Evolutionary conservation across 1,139 yeast species (phyloP), one percentile per base, ranked within the genome.

Genomic region (Komagataea norvegica): DNA sequence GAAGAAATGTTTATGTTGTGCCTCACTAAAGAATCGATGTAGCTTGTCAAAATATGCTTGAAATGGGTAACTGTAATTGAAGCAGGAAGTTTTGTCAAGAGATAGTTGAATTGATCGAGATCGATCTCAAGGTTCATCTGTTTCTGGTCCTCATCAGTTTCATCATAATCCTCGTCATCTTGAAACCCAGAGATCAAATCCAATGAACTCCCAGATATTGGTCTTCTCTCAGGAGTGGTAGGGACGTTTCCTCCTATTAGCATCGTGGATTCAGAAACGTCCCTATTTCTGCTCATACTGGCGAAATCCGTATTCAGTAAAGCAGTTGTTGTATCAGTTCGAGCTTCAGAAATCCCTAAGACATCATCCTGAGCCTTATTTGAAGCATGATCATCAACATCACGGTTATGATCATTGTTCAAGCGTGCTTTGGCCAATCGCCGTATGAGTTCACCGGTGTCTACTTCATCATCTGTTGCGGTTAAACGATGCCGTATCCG

Each of bases 241-340:
- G 50, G 50, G 3, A 32, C 25, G 22, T 40, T 34, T 8, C 42
- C 28, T 3, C 17, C 41, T 8, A 51, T 45, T n/a, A 47, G 11
- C 38, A 45, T 32, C 1, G 53, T 51, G 2, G 54, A 38, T 22
- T 52, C 55, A 6, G 55, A 51, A 4, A 51, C 40, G 14, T 40
- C 30, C 3, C 21, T 16, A 25, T 31, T 31, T 4, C n/a, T 16
- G 8, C 10, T n/a, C 5, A 36, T 9, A n/a, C 17, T 32, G 25
- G 16, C 24, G 6, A 42, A 37, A 23, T 42, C 46, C 5, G 45
- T 35, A 31, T 48, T 45, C 20, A 44, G 23, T 14, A 44, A 16
- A 13, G 36, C 45, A 4, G 45, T 34, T 1, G 47, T 44, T 10
- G 38, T 8, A 21, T 21, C 8, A 21, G 8, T 8, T 21, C 11